A percentile compares a stretch with the other conserved stretches of the same genome.
phyloP scores from a whole-genome alignment of 768 basidiomycete species.

The Cystobasidium ongulense region DNA sequence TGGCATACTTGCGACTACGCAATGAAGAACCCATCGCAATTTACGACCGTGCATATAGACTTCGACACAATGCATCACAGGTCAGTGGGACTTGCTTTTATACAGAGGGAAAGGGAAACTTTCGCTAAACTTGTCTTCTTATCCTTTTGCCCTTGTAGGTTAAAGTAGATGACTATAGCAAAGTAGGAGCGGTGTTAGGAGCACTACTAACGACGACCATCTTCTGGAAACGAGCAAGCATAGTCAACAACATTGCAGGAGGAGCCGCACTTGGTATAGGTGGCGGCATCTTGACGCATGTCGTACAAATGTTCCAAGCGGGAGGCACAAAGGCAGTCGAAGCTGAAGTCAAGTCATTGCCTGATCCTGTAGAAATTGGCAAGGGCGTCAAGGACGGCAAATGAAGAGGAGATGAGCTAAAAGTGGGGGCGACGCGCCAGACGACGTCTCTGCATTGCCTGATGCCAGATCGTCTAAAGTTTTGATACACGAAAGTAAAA shows the following conservation, averaged over 20 bases:
- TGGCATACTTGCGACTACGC: slow-evolving; percentile 17
- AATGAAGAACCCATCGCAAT: slow-evolving; percentile 25
- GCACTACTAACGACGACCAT: slow-evolving; percentile 24
- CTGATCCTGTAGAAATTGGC: slow-evolving; percentile 24
- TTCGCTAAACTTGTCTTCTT: neutral
- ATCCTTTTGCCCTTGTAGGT: slow-evolving; percentile 1
- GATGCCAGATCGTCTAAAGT: too few species aligned
- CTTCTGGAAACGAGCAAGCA: slow-evolving; percentile 16
- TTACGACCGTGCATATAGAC: slow-evolving; percentile 21
- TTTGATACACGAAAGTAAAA: too few species aligned
- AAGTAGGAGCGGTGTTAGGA: slow-evolving; percentile 26
- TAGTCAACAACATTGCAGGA: slow-evolving; percentile 14
- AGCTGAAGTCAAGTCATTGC: slow-evolving; percentile 19
- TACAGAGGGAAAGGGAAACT: too few species aligned
- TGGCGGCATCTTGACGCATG: slow-evolving; percentile 24
- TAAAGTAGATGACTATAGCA: slow-evolving; percentile 25
- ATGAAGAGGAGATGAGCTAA: neutral
- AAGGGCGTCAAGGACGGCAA: slow-evolving; percentile 21
- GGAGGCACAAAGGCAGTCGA: slow-evolving; percentile 18
- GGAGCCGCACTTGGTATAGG: slow-evolving; percentile 24
- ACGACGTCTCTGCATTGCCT: too few species aligned
- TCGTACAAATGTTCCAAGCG: slow-evolving; percentile 2
- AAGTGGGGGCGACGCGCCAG: too few species aligned
- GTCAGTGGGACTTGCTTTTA: neutral
- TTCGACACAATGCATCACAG: slow-evolving; percentile 4